Conservation (phyloP, 73 alveolate species). For the Uronychia binucleata region DNA sequence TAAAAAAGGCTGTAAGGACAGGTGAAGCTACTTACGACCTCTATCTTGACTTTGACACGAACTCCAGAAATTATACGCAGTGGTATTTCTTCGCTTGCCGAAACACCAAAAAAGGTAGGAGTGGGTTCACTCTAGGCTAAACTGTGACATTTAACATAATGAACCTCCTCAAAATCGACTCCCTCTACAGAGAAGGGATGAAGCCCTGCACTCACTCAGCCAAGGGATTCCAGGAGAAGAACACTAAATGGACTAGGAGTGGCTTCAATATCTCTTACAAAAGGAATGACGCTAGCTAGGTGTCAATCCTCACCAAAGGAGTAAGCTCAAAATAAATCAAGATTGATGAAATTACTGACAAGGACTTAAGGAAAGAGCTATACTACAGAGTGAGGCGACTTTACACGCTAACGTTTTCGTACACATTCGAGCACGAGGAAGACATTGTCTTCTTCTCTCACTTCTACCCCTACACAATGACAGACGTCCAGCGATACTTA, state of each 20-base stretch:
- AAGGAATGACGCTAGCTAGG: slow-evolving; percentile 45
- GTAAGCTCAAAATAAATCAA: background rate
- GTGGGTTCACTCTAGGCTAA: slow-evolving; percentile 19
- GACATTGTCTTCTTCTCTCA: slow-evolving; percentile 87
- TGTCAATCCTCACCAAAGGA: slow-evolving; percentile 43
- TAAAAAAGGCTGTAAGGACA: slow-evolving; percentile 37
- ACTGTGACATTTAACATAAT: slow-evolving; percentile 65
- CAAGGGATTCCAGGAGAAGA: slow-evolving; percentile 26
- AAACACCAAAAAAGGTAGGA: slow-evolving; percentile 70
- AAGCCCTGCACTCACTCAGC: slow-evolving; percentile 66
- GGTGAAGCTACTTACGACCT: slow-evolving; percentile 59
- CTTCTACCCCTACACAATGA: slow-evolving; percentile 83
- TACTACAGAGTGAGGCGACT: slow-evolving; percentile 52
- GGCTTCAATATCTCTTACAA: slow-evolving; percentile 71
- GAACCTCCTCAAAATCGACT: slow-evolving; percentile 78
- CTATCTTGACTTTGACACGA: slow-evolving; percentile 83
- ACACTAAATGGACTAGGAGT: slow-evolving; percentile 72
- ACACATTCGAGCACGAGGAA: slow-evolving; percentile 80
- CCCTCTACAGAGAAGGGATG: slow-evolving; percentile 85
- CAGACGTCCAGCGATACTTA: slow-evolving; percentile 65
- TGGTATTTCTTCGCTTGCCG: slow-evolving; percentile 79
- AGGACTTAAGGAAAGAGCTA: slow-evolving; percentile 29
- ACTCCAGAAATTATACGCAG: slow-evolving; percentile 80
- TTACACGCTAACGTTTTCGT: slow-evolving; percentile 79
- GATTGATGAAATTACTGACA: slow-evolving; percentile 39